Base-by-base conservation (phyloP, 495 filamentous ascomycete species). In the Durotheca rogersii region DNA sequence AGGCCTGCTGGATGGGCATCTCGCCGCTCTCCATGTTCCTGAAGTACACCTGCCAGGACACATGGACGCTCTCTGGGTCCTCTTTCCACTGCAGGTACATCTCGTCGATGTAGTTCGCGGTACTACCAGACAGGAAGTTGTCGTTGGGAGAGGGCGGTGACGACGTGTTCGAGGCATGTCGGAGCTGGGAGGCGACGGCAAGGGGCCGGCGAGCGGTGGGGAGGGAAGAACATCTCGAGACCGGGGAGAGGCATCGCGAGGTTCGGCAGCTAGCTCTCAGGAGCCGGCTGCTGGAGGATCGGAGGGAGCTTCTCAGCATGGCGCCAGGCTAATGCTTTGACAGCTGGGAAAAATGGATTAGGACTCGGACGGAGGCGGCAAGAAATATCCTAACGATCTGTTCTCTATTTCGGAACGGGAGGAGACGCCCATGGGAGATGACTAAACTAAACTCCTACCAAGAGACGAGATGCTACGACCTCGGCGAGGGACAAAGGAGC, bases 11-110 rank as follows among this genome's bases (percentile, higher is more conserved):
- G 69, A 92, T 88, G 62, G 90, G 93, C 87, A 97, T 96, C 58
- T 92, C 88, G 68, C 94, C 93, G 49, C 82, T 85, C 74, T 98
- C 93, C 90, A 98, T 96, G 73, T 98, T 98, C 67, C 82, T 85
- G 81, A 98, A 98, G 82, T 98, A 98, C 57, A 92, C 86, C 75
- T 96, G 93, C 93, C 93, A 98, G 67, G 93, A 98, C 61, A 96
- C 78, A 72, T 98, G 93, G 34, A 98, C 93, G 70, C 88, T 94
- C 56, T 82, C 80, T 14, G 94, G 90, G 61, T 98, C 89, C 51
- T 86, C 78, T 75, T 92, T 95, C 93, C 93, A 98, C 60, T 88
- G 81, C 71, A 98, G 71, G 72, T 98, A 98, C 93, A 98, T 98
- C 80, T 95, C 93, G 71, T 98, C 93, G 69, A 98, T 86, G 72